A percentile compares a stretch with the other conserved stretches of the same genome.
These are phyloP conservation scores for Microdochium trichocladiopsis DNA, from an alignment of 2,329 filamentous ascomycete species.

Conservation along the genomic window DNA sequence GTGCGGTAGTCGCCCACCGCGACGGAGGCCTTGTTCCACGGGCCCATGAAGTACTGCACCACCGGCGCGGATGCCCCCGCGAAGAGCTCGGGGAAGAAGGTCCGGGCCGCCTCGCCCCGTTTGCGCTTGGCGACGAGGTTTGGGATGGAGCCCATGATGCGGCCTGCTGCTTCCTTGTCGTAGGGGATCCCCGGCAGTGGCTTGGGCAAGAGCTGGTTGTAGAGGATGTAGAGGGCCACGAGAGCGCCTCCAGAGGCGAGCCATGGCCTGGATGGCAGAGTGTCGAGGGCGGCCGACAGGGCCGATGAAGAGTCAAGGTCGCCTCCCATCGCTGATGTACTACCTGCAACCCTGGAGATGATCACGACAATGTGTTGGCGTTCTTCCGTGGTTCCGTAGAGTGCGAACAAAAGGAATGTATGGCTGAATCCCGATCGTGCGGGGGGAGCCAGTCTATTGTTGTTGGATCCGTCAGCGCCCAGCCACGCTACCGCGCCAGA, in stretches of 20 bases:
- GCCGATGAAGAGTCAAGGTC: too few relatives aligned
- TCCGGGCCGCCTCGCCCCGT: slow-evolving; percentile 3
- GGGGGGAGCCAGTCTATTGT: too few relatives aligned
- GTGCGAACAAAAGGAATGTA: too few relatives aligned
- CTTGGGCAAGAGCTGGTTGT: slow-evolving; percentile 4
- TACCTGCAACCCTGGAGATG: too few relatives aligned
- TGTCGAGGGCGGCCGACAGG: background rate
- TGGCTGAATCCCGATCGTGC: too few relatives aligned
- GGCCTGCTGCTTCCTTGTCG: slow-evolving; percentile 2
- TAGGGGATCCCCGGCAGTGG: slow-evolving; percentile 8
- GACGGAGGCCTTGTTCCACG: slow-evolving; percentile 4
- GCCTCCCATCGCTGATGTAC: too few relatives aligned
- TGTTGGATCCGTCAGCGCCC: too few relatives aligned
- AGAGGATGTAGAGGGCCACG: slow-evolving; percentile 1
- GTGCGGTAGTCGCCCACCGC: slow-evolving; percentile 6
- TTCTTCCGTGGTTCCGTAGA: too few relatives aligned
- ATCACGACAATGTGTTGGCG: too few relatives aligned
- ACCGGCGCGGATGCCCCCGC: slow-evolving; percentile 3
- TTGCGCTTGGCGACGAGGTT: slow-evolving; percentile 2
- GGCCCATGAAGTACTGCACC: slow-evolving; percentile 8
- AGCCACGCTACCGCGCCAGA: too few relatives aligned
- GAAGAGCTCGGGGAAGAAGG: slow-evolving; percentile 3
- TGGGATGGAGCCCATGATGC: slow-evolving; percentile 6
- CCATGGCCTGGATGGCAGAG: background rate
- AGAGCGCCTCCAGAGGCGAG: background rate